Evolutionary conservation across 164 flowering plant genomes (phyloP).

Genomic region (Vitis rupestris): DNA sequence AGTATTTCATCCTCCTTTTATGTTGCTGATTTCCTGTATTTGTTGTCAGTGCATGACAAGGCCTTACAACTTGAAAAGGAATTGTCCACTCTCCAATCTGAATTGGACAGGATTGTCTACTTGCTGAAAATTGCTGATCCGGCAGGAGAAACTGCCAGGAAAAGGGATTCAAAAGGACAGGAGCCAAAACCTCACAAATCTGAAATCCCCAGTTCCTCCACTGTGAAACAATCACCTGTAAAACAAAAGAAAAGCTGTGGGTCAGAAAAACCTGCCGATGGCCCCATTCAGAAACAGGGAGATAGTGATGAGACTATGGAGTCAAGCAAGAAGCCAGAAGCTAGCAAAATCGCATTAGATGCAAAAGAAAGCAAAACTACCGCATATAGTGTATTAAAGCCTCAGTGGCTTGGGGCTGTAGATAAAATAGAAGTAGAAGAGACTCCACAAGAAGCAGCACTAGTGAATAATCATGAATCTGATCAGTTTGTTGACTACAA

Average conservation of each 20-base stretch:
- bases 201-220: constrained; percentile 18
- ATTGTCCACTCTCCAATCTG: constrained; percentile 63
- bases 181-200: constrained; percentile 27
- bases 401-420: constrained; percentile 94
- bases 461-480: constrained; percentile 25
- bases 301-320: constrained; percentile 8
- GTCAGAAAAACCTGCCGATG: constrained; percentile 24
- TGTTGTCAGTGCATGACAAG: constrained; percentile 57
- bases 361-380: constrained; percentile 32
- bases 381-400: constrained; percentile 53
- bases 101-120: constrained; percentile 79
- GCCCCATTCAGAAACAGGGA: constrained; percentile 22
- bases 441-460: constrained; percentile 24
- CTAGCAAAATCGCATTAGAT: constrained; percentile 24
- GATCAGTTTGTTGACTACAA: constrained; percentile 83
- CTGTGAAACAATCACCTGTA: constrained; percentile 23
- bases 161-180: constrained; percentile 45
- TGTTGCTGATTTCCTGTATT: constrained; percentile 15
- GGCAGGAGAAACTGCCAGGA: constrained; percentile 77
- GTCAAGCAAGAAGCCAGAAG: constrained; percentile 25
- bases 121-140: constrained; percentile 95
- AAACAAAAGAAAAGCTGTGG: constrained; percentile 26
- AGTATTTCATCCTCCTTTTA: constrained; percentile 1
- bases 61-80: constrained; percentile 56
- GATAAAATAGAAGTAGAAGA: constrained; percentile 39